These are phyloP conservation scores for Phylloporus rhodoxanthus DNA, from an alignment of 768 basidiomycete genomes.

Conservation along the genomic window DNA sequence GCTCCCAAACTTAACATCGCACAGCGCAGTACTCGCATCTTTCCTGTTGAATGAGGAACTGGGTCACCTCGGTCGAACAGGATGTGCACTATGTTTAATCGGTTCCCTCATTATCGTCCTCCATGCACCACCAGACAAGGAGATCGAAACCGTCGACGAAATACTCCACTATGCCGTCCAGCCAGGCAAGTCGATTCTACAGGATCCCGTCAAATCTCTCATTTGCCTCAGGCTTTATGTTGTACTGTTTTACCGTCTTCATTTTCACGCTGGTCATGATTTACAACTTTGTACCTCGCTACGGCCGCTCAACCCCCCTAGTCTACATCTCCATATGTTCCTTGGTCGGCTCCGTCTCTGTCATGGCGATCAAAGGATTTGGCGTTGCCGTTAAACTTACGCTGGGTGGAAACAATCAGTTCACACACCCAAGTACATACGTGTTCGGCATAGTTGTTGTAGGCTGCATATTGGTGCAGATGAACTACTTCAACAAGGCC, in stretches of 20 bases:
- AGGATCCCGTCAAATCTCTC: background rate
- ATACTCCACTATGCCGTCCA: conserved; percentile 90
- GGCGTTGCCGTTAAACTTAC: conserved; percentile 96
- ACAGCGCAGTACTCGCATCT: conserved; percentile 88
- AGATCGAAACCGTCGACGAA: conserved; percentile 88
- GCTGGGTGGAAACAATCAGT: conserved; percentile 88
- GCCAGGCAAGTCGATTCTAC: conserved; percentile 55
- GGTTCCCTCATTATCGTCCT: conserved; percentile 93
- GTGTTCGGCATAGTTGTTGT: conserved; percentile 81
- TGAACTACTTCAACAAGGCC: conserved; percentile 98
- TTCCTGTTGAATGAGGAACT: conserved; percentile 90
- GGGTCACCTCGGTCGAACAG: conserved; percentile 85
- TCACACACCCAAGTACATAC: conserved; percentile 93
- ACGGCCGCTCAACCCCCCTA: conserved; percentile 83
- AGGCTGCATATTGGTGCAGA: conserved; percentile 83
- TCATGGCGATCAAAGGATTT: conserved; percentile 99
- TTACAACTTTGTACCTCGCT: conserved; percentile 72
- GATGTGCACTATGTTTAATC: conserved; percentile 76
- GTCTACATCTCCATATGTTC: conserved; percentile 98
- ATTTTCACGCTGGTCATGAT: conserved; percentile 84
- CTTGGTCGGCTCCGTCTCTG: conserved; percentile 89
- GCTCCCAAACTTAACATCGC: conserved; percentile 8
- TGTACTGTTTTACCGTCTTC: conserved; percentile 84
- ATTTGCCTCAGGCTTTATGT: conserved; percentile 66
- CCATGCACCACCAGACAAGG: conserved; percentile 95